phyloP scores from a whole-genome alignment of 2,329 filamentous ascomycete species.

The Teratosphaeria gauchensis region DNA sequence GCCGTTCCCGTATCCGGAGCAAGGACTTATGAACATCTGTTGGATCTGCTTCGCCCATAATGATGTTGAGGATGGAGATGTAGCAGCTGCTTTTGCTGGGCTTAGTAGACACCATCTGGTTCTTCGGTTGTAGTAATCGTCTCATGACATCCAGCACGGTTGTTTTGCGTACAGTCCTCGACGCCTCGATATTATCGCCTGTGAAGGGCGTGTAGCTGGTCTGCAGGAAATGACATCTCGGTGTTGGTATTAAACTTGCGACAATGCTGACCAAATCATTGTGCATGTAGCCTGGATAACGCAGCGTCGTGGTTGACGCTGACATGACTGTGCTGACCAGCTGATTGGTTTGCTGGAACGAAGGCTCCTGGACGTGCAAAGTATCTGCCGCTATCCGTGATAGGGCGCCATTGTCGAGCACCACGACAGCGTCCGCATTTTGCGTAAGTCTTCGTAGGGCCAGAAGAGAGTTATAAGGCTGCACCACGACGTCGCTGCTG shows the following conservation, averaged over 20 bases:
- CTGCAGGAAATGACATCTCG: constrained; percentile 95
- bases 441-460: constrained; percentile 85
- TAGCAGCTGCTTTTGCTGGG: constrained; percentile 97
- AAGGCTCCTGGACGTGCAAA: constrained; percentile 88
- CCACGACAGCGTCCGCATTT: constrained; percentile 95
- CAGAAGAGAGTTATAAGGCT: constrained; percentile 94
- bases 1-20: constrained; percentile 85
- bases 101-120: constrained; percentile 95
- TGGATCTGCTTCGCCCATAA: constrained; percentile 95
- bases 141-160: constrained; percentile 98
- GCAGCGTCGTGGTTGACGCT: constrained; percentile 87
- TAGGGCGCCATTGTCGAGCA: constrained; percentile 89
- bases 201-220: constrained; percentile 98
- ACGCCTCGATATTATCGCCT: constrained; percentile 88
- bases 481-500: constrained; percentile 82
- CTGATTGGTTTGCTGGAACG: constrained; percentile 96
- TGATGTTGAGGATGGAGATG: constrained; percentile 97
- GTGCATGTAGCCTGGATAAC: constrained; percentile 99
- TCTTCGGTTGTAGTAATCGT: constrained; percentile 89
- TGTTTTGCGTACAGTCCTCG: constrained; percentile 95
- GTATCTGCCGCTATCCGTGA: constrained; percentile 90
- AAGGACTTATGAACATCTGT: constrained; percentile 98
- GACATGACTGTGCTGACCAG: constrained; percentile 97
- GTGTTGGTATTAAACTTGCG: constrained; percentile 89
- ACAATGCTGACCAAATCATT: constrained; percentile 97